Base-by-base conservation (phyloP, 2,329 filamentous ascomycete genomes). In the Atkinsonella texensis region DNA sequence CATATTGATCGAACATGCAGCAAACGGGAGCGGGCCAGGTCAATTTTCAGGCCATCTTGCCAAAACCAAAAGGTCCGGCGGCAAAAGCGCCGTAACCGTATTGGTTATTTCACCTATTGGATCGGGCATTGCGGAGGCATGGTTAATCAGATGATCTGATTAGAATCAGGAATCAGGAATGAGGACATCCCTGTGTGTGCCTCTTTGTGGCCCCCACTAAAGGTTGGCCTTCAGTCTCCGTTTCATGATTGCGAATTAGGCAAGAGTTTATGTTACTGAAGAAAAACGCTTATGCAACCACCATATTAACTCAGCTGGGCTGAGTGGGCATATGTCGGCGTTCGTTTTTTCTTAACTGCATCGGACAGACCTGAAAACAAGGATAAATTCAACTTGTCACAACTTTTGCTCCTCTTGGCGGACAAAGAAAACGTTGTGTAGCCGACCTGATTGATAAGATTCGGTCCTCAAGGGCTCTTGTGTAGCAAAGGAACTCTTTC, bases 81-180 rank as follows among this genome's bases (percentile, higher is more conserved):
- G 7, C 5, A 28, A 28, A 28, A 28, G 28, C 28, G 28, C 28
- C 28, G 28, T 5, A 28, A 8, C 28, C 28, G 28, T 28, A 28
- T 8, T 28, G 28, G 28, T 28, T 28, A 2, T 6, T 28, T 28
- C 28, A 28, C 28, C 2, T 28, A 28, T 28, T 5, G 28, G 28
- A 8, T 28, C 5, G 28, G 28, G 28, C 28, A 6, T 28, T 28
- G 17, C 12, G 15, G 13, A 23, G 41, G 41, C 17, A 12, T 11
- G 46, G 28, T 23, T 48, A 48, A 48, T 48, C 46, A 48, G 46
- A 40, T 48, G 11, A 48, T 48, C 46, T 48, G 35, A 48, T 48
- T 31, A 48, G 33, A 48, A 42, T 35, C 12, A 8, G 28, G 33
- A 48, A 42, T 35, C 12, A 8, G 28, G 28, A 28, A 28, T 8